Evolutionary conservation across 139 green algal genomes (phyloP), one percentile per base, ranked within the genome.

Genomic region (Micractinium sp.): DNA sequence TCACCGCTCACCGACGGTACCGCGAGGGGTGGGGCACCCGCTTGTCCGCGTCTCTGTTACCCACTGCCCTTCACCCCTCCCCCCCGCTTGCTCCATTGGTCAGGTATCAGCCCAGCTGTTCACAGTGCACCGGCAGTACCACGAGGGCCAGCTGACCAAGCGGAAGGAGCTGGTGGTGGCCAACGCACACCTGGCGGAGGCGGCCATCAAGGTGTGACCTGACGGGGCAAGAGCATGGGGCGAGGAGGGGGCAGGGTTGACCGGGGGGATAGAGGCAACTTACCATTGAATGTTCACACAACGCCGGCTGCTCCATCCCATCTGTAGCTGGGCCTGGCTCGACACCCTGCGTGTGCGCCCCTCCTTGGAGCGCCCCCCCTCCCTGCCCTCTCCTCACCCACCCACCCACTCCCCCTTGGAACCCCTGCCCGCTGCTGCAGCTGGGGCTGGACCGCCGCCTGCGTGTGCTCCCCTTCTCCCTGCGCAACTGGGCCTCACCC

Each of bases 81-180:
- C 31, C 20, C 33, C 3, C 63, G 35, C 27, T 23, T 41, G 33
- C n/a, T 31, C 38, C 36, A 56, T 41, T 41, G 25, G 66, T 29
- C 80, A 88, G 79, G 87, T 85, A 22, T 87, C 89, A 14, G 69
- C 77, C 74, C 85, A 92, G 89, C 81, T 91, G 31, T 89, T 90
- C 47, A 56, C 74, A 29, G 27, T 38, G 7, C 81, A 89, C 80
- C 90, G 76, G 20, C 33, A 84, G 39, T 92, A 81, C 67, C 88
- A 92, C 85, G 90, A 91, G 89, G 92, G 92, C n/a, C 92, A 93
- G 88, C 88, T 94, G 88, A 90, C 92, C 33, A 77, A 79, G 66
- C 73, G 90, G 33, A 94, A 94, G 91, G 89, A 92, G 33, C 41
- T 67, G 41, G 80, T 94, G 35, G 89, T 94, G 82, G 87, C 89